A percentile compares a stretch with the other conserved stretches of the same genome.
phyloP scores from a whole-genome alignment of 331 rosid genomes.

The Cucumis variabilis region DNA sequence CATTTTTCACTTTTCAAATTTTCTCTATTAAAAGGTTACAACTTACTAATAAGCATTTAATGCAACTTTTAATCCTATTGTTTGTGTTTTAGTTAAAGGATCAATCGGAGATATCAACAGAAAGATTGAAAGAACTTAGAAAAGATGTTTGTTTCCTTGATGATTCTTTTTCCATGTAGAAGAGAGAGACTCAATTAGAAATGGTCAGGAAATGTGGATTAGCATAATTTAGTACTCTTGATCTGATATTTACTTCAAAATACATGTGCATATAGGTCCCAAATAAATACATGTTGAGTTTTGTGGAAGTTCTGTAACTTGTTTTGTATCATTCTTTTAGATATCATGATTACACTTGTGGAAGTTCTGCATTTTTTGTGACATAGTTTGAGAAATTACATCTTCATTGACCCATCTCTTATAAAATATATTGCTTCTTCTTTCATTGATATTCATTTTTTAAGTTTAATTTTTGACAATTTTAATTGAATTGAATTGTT shows the following conservation, averaged over 20 bases:
- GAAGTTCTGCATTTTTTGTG: too few relatives aligned
- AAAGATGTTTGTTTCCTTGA: conserved; percentile 65
- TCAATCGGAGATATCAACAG: conserved; percentile 62
- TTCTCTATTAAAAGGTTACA: conserved; percentile 29
- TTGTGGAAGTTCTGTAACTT: conserved; percentile 23
- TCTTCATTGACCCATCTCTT: too few relatives aligned
- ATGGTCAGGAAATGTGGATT: neutral
- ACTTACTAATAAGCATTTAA: conserved; percentile 18
- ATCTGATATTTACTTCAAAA: neutral
- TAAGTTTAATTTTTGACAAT: neutral
- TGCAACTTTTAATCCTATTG: conserved; percentile 8
- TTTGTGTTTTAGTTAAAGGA: conserved; percentile 58
- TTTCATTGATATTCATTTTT: too few relatives aligned
- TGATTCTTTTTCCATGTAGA: neutral
- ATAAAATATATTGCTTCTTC: too few relatives aligned
- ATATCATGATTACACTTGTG: neutral
- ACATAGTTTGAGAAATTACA: too few relatives aligned
- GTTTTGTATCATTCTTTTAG: neutral
- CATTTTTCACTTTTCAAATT: conserved; percentile 27
- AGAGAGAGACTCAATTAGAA: neutral
- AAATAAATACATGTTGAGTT: neutral
- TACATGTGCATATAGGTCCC: neutral
- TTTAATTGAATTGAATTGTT: conserved; percentile 18
- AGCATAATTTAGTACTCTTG: neutral
- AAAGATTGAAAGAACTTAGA: conserved; percentile 59